These are phyloP conservation scores for Logfia minima DNA, from an alignment of 129 eudicot genomes.

Conservation along the genomic window DNA sequence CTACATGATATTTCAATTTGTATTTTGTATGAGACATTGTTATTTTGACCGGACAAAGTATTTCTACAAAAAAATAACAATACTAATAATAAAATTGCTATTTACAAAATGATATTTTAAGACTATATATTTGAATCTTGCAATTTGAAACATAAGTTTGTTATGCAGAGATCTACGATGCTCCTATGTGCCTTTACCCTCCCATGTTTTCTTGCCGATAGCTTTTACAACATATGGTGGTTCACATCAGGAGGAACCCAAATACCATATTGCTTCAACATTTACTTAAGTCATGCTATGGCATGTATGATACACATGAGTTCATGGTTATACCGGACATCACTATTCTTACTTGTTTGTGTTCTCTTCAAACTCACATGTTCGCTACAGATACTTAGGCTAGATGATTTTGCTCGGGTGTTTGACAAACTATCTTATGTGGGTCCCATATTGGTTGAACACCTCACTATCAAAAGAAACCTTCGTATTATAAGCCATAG, in stretches of 20 bases:
- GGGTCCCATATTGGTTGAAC: constrained; percentile 54
- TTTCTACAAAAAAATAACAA: no score
- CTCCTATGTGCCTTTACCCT: constrained; percentile 57
- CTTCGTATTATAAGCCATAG: constrained; percentile 81
- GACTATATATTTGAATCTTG: not conserved
- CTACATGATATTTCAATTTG: no score
- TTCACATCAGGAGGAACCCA: constrained; percentile 51
- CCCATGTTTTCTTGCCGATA: constrained; percentile 61
- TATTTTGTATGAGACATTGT: no score
- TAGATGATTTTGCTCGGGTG: constrained; percentile 75
- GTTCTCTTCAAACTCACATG: constrained; percentile 70
- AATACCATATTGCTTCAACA: constrained; percentile 58
- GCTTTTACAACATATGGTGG: constrained; percentile 78
- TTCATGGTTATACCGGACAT: constrained; percentile 71
- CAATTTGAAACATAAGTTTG: not conserved
- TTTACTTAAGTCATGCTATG: constrained; percentile 45
- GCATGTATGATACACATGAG: constrained; percentile 46
- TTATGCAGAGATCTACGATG: constrained; percentile 65
- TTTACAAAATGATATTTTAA: not conserved
- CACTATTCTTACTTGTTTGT: constrained; percentile 67
- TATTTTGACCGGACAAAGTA: no score
- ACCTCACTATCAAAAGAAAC: constrained; percentile 64
- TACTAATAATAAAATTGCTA: not conserved
- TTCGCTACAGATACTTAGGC: constrained; percentile 70
- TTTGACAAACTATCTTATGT: constrained; percentile 63